Evolutionary conservation across 2,329 filamentous ascomycete genomes (phyloP).

Genomic region (Neofusicoccum parvum): DNA sequence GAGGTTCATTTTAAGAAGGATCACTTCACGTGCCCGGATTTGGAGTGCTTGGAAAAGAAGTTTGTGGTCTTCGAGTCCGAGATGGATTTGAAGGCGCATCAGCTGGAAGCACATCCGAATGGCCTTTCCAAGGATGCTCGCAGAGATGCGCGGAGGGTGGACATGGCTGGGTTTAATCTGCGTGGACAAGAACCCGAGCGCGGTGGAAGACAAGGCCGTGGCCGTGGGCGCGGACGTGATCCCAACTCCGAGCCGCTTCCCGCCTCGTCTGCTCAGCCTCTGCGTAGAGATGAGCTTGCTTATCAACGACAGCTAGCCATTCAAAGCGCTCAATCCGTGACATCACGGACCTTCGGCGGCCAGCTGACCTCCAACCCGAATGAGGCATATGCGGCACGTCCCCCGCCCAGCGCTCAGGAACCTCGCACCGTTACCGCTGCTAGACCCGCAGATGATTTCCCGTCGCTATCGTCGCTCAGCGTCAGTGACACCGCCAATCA

Average conservation of each 20-base stretch:
- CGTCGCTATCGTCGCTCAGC: slow-evolving; percentile 16
- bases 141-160: slow-evolving; percentile 80
- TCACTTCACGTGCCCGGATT: slow-evolving; percentile 82
- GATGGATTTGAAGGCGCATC: slow-evolving; percentile 92
- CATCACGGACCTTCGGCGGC: slow-evolving; percentile 81
- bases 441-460: slow-evolving; percentile 30
- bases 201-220: slow-evolving; percentile 51
- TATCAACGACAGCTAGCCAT: slow-evolving; percentile 92
- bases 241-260: slow-evolving; percentile 83
- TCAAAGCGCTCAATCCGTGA: slow-evolving; percentile 79
- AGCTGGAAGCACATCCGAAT: slow-evolving; percentile 78
- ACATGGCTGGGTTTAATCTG: slow-evolving; percentile 84
- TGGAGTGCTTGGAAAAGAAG: slow-evolving; percentile 92
- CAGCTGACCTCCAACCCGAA: slow-evolving; percentile 61
- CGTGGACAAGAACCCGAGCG: slow-evolving; percentile 68
- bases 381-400: slow-evolving; percentile 49
- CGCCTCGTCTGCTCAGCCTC: slow-evolving; percentile 73
- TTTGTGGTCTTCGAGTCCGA: slow-evolving; percentile 96
- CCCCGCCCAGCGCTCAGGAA: slow-evolving; percentile 43
- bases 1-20: slow-evolving; percentile 85
- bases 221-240: slow-evolving; percentile 72
- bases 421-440: slow-evolving; percentile 44
- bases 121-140: slow-evolving; percentile 80
- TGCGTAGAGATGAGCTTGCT: slow-evolving; percentile 84
- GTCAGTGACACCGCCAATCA: slow-evolving; percentile 8